These are phyloP conservation scores for Malassezia psittaci DNA, from an alignment of 1,284 basidiomycete species.

Conservation along the genomic window DNA sequence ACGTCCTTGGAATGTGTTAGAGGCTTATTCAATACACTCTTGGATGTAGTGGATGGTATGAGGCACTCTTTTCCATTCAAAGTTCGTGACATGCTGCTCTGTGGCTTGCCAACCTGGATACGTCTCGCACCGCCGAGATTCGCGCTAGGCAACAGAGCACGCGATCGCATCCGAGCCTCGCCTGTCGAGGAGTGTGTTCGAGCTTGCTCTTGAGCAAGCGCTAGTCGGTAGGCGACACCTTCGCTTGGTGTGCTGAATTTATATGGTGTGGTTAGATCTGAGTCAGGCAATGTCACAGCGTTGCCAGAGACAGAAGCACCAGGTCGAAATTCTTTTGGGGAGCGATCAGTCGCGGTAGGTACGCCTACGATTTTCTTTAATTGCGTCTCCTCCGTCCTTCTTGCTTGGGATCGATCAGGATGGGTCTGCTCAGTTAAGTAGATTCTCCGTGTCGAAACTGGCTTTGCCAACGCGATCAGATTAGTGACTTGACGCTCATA, in stretches of 20 bases:
- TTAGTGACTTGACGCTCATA: too few relatives aligned
- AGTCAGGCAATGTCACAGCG: too few relatives aligned
- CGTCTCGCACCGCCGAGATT: conserved; percentile 7
- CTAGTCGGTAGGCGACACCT: conserved; percentile 16
- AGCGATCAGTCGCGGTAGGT: too few relatives aligned
- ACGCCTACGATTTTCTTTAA: too few relatives aligned
- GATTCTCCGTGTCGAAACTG: too few relatives aligned
- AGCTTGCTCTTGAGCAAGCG: conserved; percentile 13
- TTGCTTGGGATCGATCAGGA: too few relatives aligned
- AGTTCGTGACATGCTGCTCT: not conserved
- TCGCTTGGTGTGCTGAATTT: conserved; percentile 11
- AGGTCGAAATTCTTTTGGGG: too few relatives aligned
- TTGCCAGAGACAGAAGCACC: too few relatives aligned
- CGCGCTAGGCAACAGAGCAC: conserved; percentile 8
- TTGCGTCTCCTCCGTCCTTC: too few relatives aligned
- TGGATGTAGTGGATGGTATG: not conserved
- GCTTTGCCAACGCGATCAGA: too few relatives aligned
- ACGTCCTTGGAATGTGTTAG: not conserved
- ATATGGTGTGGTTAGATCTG: not conserved
- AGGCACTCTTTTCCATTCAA: not conserved
- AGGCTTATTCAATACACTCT: not conserved
- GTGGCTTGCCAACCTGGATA: not conserved
- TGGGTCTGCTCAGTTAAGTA: too few relatives aligned
- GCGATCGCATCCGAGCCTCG: not conserved
- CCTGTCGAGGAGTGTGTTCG: not conserved